Evolutionary conservation across 2,329 filamentous ascomycete species (phyloP).

Genomic region (Beauveria bassiana): DNA sequence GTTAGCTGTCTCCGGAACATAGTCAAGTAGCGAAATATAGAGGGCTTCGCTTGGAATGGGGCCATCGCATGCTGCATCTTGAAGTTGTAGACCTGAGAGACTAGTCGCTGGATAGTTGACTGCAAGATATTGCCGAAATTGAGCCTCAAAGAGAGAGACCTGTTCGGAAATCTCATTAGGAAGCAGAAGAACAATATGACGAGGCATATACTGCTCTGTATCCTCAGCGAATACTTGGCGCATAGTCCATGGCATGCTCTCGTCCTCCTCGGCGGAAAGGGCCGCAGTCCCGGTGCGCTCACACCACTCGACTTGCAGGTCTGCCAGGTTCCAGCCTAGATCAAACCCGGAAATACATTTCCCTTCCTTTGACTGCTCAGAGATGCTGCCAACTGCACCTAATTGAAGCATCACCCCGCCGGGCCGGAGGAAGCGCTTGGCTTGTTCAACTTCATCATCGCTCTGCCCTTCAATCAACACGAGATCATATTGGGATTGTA

Average conservation of each 20-base stretch:
- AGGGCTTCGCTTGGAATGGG: neutral
- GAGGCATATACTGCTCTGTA: neutral
- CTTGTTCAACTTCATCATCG: conserved; percentile 10
- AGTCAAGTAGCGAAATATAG: conserved; percentile 40
- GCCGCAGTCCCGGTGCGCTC: neutral
- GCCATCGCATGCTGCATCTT: neutral
- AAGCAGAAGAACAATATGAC: neutral
- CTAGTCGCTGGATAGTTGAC: neutral
- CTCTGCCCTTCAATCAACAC: neutral
- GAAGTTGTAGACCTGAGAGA: neutral
- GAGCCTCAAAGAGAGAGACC: neutral
- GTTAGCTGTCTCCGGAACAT: conserved; percentile 19
- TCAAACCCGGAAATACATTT: neutral
- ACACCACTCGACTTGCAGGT: neutral
- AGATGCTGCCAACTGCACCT: neutral
- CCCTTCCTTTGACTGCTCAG: neutral
- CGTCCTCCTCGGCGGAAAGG: neutral
- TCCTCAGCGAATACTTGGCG: neutral
- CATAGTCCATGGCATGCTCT: neutral
- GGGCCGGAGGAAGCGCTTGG: conserved; percentile 12
- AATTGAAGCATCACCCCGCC: neutral
- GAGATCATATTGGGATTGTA: conserved; percentile 2
- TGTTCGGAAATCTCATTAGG: neutral
- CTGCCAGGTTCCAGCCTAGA: neutral
- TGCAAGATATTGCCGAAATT: neutral